Evolutionary conservation across 495 filamentous ascomycete genomes (phyloP).

Genomic region (Penicillium riverlandense): DNA sequence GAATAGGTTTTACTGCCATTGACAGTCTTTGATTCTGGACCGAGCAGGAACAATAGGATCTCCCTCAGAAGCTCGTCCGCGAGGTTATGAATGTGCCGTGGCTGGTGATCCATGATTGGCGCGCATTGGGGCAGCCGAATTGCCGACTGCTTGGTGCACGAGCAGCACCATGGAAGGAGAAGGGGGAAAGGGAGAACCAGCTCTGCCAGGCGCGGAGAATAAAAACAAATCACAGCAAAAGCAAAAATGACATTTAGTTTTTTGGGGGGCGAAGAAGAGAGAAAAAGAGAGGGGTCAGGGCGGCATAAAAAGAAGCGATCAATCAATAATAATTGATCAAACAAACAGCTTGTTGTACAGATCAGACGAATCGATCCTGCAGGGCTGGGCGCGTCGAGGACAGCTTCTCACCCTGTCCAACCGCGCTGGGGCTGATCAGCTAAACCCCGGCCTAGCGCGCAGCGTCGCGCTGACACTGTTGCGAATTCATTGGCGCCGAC

Average conservation of each 20-base stretch:
- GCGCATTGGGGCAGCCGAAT: constrained; percentile 25
- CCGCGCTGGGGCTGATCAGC: constrained; percentile 21
- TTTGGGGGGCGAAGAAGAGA: neutral
- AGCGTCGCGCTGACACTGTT: constrained; percentile 10
- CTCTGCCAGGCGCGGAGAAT: neutral
- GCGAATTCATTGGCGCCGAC: constrained; percentile 21
- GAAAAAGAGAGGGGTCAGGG: constrained; percentile 1
- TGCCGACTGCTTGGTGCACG: constrained; percentile 28
- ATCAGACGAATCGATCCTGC: constrained; percentile 1
- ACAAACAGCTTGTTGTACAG: no score
- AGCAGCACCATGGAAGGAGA: constrained; percentile 33
- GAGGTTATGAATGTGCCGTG: constrained; percentile 40
- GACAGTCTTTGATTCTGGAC: constrained; percentile 4
- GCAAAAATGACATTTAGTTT: constrained; percentile 1
- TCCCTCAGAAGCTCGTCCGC: constrained; percentile 56
- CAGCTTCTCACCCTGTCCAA: constrained; percentile 15
- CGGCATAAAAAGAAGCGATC: neutral
- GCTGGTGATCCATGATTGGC: constrained; percentile 27
- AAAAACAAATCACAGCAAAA: constrained; percentile 1
- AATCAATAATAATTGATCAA: neutral
- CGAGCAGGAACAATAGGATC: constrained; percentile 38
- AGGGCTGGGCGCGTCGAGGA: constrained; percentile 10
- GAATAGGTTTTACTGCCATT: neutral
- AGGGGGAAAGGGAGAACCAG: constrained; percentile 4
- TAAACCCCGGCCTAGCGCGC: constrained; percentile 16